Evolutionary conservation across 306 rosid species (phyloP).

Genomic region (Carpinus viminea): DNA sequence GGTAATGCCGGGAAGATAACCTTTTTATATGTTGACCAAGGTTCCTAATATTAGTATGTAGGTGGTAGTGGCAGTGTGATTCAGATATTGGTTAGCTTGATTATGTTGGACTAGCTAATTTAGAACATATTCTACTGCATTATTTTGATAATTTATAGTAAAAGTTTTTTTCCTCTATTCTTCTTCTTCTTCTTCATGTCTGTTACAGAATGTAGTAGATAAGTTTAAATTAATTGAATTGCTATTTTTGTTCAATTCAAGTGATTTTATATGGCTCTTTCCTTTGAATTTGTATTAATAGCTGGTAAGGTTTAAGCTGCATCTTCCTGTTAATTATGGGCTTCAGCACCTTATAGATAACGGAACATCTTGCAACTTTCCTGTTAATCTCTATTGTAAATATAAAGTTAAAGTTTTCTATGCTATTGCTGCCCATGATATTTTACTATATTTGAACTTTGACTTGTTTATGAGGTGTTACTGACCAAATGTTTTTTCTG

Average conservation of each 20-base stretch:
- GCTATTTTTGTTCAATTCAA: not conserved
- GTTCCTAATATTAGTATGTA: not conserved
- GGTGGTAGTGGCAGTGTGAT: not conserved
- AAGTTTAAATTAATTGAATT: not conserved
- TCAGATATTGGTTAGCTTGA: conserved; percentile 7
- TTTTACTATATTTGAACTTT: not conserved
- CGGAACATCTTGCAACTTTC: not conserved
- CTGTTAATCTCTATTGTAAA: not conserved
- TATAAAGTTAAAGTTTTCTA: not conserved
- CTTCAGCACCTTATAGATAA: not conserved
- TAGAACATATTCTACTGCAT: not conserved
- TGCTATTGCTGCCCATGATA: not conserved
- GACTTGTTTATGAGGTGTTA: conserved; percentile 25
- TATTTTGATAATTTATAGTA: not conserved
- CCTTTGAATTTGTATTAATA: not conserved
- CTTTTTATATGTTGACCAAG: not conserved
- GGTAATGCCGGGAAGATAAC: not conserved
- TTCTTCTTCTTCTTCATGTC: not conserved
- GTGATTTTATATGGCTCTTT: not conserved
- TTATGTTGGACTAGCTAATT: not conserved
- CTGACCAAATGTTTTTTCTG: not conserved
- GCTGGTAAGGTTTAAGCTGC: not conserved
- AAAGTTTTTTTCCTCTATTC: not conserved
- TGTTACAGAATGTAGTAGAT: not conserved
- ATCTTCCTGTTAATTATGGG: not conserved